Conservation (phyloP, 495 filamentous ascomycete genomes). For the Neurospora africana region DNA sequence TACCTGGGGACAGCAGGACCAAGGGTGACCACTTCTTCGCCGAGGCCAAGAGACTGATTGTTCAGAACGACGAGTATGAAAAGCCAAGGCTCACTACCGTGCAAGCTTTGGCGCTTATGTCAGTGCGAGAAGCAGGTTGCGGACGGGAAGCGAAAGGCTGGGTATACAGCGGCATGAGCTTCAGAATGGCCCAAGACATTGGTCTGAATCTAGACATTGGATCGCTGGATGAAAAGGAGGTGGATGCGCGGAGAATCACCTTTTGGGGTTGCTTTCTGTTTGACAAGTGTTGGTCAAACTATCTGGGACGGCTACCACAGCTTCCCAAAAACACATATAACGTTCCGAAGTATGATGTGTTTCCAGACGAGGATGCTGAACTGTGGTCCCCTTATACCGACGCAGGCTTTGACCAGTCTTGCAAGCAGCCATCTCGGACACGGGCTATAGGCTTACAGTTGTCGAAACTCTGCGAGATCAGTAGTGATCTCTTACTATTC, state of each 20-base stretch:
- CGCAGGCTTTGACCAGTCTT: conserved; percentile 54
- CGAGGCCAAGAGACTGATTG: conserved; percentile 81
- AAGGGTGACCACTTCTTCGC: conserved; percentile 96
- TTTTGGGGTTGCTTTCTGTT: conserved; percentile 99
- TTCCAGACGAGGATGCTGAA: conserved; percentile 78
- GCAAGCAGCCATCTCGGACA: conserved; percentile 72
- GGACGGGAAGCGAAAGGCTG: conserved; percentile 91
- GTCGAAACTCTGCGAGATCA: conserved; percentile 80
- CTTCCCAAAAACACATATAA: conserved; percentile 66
- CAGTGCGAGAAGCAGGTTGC: conserved; percentile 90
- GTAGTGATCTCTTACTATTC: conserved; percentile 73
- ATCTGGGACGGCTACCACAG: conserved; percentile 87
- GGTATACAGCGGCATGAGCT: conserved; percentile 97
- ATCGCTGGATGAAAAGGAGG: conserved; percentile 66
- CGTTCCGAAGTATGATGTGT: conserved; percentile 81
- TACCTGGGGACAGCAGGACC: conserved; percentile 63
- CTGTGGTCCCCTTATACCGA: conserved; percentile 87
- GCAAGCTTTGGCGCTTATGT: conserved; percentile 91
- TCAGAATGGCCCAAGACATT: conserved; percentile 94
- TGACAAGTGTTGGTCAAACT: conserved; percentile 99
- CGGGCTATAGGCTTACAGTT: conserved; percentile 76
- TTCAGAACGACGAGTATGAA: conserved; percentile 89
- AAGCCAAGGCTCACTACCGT: conserved; percentile 87
- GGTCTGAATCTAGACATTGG: conserved; percentile 82
- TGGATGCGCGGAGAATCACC: conserved; percentile 81